A percentile compares a stretch with the other conserved stretches of the same genome.
phyloP scores from a whole-genome alignment of 2,329 filamentous ascomycete species.

The Parasarocladium wereldwijsianum region DNA sequence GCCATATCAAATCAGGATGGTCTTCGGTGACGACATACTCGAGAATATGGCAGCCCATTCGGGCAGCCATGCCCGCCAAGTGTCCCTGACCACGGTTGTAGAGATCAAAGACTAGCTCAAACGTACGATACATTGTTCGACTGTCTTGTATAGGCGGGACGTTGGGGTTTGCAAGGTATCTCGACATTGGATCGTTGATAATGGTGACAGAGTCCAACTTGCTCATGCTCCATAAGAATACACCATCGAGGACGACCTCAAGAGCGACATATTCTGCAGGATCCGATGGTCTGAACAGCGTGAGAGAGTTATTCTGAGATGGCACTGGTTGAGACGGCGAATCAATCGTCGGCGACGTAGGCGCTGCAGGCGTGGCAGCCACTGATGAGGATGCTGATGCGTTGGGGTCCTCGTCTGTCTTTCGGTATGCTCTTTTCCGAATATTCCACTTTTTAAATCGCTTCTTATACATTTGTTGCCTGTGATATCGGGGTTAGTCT shows the following conservation, averaged over 20 bases:
- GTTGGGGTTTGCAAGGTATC: conserved; percentile 19
- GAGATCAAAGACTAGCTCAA: conserved; percentile 22
- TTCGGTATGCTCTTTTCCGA: conserved; percentile 20
- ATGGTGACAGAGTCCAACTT: conserved; percentile 16
- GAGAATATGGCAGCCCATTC: conserved; percentile 19
- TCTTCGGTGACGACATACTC: conserved; percentile 22
- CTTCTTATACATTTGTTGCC: conserved; percentile 25
- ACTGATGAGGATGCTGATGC: conserved; percentile 10
- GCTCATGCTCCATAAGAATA: conserved; percentile 18
- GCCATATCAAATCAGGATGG: conserved; percentile 22
- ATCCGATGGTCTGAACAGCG: conserved; percentile 11
- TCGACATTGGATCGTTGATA: conserved; percentile 19
- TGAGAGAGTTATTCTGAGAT: conserved; percentile 5
- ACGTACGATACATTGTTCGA: conserved; percentile 24
- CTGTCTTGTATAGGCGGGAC: conserved; percentile 22
- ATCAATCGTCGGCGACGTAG: neutral
- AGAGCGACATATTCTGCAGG: conserved; percentile 14
- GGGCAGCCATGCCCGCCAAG: conserved; percentile 20
- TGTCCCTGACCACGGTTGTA: conserved; percentile 20
- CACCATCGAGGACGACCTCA: conserved; percentile 18
- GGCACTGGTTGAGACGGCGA: neutral
- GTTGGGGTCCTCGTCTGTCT: conserved; percentile 9
- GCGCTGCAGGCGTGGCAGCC: neutral
- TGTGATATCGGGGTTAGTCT: conserved; percentile 8
- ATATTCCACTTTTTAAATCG: conserved; percentile 23